Percentiles rank a stretch among this genome's conserved stretches.
phyloP scores from a whole-genome alignment of 768 basidiomycete species.

The Atractiella rhizophila region DNA sequence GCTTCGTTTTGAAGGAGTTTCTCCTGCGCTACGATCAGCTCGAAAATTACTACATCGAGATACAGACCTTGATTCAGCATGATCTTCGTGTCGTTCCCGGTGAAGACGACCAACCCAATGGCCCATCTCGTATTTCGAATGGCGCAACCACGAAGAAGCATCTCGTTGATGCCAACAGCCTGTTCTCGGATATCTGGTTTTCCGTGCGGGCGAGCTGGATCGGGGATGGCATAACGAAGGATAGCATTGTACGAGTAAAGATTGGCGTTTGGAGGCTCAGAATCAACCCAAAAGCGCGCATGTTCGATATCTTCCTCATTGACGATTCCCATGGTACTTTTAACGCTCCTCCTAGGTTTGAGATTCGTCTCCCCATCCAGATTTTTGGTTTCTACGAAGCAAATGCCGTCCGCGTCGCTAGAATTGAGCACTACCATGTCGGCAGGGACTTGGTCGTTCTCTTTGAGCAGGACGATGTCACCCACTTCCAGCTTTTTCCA shows the following conservation, averaged over 20 bases:
- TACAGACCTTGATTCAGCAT: constrained; percentile 22
- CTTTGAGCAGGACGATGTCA: constrained; percentile 68
- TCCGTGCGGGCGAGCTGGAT: background rate
- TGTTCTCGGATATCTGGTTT: constrained; percentile 28
- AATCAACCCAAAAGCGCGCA: constrained; percentile 64
- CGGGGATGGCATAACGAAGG: constrained; percentile 32
- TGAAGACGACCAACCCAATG: constrained; percentile 79
- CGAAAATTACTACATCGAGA: constrained; percentile 29
- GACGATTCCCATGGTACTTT: constrained; percentile 44
- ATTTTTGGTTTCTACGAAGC: constrained; percentile 95
- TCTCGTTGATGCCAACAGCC: constrained; percentile 58
- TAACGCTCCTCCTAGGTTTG: constrained; percentile 54
- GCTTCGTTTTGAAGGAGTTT: constrained; percentile 81
- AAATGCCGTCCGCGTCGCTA: constrained; percentile 68
- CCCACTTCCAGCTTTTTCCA: constrained; percentile 99
- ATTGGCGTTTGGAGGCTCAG: constrained; percentile 80
- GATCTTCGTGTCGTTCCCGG: constrained; percentile 44
- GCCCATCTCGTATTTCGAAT: constrained; percentile 78
- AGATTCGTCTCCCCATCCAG: constrained; percentile 92
- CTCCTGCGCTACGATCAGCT: constrained; percentile 25
- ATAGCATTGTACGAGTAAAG: constrained; percentile 74
- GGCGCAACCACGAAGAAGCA: constrained; percentile 70
- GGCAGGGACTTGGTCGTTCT: constrained; percentile 89
- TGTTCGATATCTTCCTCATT: constrained; percentile 80
- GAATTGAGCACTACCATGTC: constrained; percentile 82